Base-by-base conservation (phyloP, 1,139 yeast genomes). In the Eremothecium coryli region DNA sequence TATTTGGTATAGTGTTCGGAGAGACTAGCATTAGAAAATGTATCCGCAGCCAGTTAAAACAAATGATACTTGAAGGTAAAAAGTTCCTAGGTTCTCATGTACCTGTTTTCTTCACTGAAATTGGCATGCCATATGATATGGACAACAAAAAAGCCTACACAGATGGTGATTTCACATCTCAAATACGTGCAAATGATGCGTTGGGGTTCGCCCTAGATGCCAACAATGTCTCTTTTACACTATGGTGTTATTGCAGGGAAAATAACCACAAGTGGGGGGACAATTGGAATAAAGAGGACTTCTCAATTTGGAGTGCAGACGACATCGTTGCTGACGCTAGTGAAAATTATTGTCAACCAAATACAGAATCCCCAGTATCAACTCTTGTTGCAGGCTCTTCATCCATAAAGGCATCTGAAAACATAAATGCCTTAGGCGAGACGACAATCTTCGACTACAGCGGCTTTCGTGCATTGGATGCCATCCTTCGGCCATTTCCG, bases 121-220 rank as follows among this genome's bases (percentile, higher is more conserved):
- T 90, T n/a, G 98, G 98, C 2, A 82, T 88, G 78, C 97, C 98
- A 2, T 85, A 78, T 56, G 95, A 90, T 56, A 82, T 88, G 94
- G 90, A 88, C 54, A 68, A 71, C 39, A 80, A 79, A 48, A 63
- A 61, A 30, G 82, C 95, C 0, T 86, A 72, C 50, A 52, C 55
- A 1, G 68, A 66, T 36, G 85, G 88, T 1, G 71, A 75, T 41
- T 86, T 74, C 52, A 58, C 66, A 9, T 69, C 84, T 1, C 97
- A 88, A 51, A 78, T 82, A 2, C 65, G 72, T 5, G 95, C 96
- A 0, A 62, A 84, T 57, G 96, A 88, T 62, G 95, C 95, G 0
- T 58, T 86, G 31, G 68, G 78, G 17, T 71, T 64, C 49, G 96
- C 93, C 0, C 61, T 88, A 31, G 97, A 88, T 53, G 76, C 76